These are phyloP conservation scores for Chlamydomonas urium DNA, from an alignment of 139 green algal species.

Conservation along the genomic window DNA sequence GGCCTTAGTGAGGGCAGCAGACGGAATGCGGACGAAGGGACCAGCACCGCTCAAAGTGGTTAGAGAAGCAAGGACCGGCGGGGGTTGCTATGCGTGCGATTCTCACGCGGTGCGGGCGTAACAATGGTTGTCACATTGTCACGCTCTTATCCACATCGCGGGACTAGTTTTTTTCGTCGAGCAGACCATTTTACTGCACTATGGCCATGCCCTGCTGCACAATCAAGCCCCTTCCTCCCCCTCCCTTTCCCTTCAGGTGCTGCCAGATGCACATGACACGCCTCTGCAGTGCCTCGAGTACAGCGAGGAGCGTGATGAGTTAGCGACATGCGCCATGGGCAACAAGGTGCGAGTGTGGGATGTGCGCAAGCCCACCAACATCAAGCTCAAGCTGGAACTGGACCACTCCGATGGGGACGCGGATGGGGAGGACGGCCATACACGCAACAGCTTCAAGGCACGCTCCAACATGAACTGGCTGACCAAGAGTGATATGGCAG, in stretches of 20 bases:
- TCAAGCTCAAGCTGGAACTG: constrained; percentile 28
- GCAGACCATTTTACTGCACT: neutral
- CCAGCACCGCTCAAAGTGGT: too few relatives aligned
- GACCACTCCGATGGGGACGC: constrained; percentile 26
- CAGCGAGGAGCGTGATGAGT: constrained; percentile 32
- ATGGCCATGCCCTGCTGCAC: neutral
- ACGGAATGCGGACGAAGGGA: too few relatives aligned
- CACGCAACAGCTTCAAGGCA: neutral
- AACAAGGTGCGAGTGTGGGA: constrained; percentile 58
- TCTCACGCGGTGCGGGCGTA: too few relatives aligned
- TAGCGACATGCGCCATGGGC: constrained; percentile 56
- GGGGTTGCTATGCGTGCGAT: too few relatives aligned
- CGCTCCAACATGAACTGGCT: constrained; percentile 37
- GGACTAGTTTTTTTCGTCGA: too few relatives aligned
- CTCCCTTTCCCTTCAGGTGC: neutral
- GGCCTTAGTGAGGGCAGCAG: too few relatives aligned
- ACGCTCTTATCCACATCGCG: too few relatives aligned
- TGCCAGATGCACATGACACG: constrained; percentile 15
- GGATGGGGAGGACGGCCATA: constrained; percentile 1
- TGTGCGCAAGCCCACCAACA: constrained; percentile 12
- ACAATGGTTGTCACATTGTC: too few relatives aligned
- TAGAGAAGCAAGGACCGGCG: too few relatives aligned
- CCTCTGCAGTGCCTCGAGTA: constrained; percentile 42
- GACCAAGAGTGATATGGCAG: constrained; percentile 25
- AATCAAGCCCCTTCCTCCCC: neutral